phyloP scores from a whole-genome alignment of 352 stramenopile species.

The Phytophthora ramorum region DNA sequence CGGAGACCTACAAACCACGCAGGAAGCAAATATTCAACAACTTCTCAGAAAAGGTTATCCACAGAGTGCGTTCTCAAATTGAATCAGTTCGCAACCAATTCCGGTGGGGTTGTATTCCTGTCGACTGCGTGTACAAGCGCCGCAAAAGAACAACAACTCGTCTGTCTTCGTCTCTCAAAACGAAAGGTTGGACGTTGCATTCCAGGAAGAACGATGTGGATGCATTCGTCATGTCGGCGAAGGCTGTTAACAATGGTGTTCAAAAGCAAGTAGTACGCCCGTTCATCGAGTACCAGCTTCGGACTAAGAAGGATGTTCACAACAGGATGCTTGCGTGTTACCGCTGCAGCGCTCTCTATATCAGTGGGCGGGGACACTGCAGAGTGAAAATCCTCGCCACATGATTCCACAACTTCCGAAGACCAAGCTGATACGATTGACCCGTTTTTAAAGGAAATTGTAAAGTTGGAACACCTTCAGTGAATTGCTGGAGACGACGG shows the following conservation, averaged over 20 bases:
- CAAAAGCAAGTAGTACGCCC: conserved; percentile 5
- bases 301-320: conserved; percentile 16
- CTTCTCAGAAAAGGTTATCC: conserved; percentile 64
- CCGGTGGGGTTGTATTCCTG: conserved; percentile 59
- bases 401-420: conserved; percentile 62
- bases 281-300: conserved; percentile 23
- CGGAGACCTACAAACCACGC: conserved; percentile 58
- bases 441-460: conserved; percentile 55
- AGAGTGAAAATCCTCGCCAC: conserved; percentile 3
- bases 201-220: conserved; percentile 7
- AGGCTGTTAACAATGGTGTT: conserved; percentile 18
- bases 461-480: conserved; percentile 56
- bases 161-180: conserved; percentile 7
- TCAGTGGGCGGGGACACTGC: conserved; percentile 14
- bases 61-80: conserved; percentile 61
- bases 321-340: conserved; percentile 22
- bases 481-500: conserved; percentile 43
- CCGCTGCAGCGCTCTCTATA: conserved; percentile 13
- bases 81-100: conserved; percentile 67
- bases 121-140: conserved; percentile 60
- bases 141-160: conserved; percentile 25
- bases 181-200: conserved; percentile 14
- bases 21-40: conserved; percentile 67
- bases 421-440: conserved; percentile 53
- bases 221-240: conserved; percentile 13